phyloP scores from a whole-genome alignment of 2,329 filamentous ascomycete species.

The Sporothrix variecibatus region DNA sequence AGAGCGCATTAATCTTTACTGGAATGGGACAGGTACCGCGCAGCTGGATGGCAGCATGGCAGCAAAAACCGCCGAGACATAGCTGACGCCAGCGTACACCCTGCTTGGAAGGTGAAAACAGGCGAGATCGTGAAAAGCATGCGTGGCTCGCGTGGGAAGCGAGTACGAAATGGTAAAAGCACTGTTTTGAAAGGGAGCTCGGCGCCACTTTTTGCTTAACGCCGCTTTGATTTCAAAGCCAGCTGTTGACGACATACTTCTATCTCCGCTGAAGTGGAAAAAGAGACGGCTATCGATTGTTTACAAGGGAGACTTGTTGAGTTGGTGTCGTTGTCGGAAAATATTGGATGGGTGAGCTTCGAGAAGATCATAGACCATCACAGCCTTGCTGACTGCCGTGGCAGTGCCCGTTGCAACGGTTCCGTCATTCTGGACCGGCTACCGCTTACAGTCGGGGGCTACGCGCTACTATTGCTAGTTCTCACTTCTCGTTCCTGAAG shows the following conservation, averaged over 20 bases:
- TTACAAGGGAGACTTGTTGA: too few species aligned
- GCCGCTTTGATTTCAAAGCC: slow-evolving; percentile 6
- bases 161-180: not conserved
- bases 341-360: not conserved
- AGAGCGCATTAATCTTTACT: not conserved
- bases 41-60: not conserved
- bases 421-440: too few species aligned
- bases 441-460: too few species aligned
- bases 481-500: not conserved
- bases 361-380: not conserved
- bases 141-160: too few species aligned
- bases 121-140: not conserved
- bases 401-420: not conserved
- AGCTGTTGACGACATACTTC: not conserved
- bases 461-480: not conserved
- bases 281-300: too few species aligned
- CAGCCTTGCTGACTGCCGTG: not conserved
- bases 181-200: not conserved
- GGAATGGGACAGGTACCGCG: not conserved
- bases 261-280: not conserved
- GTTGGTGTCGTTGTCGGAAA: not conserved
- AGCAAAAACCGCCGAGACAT: not conserved
- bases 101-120: not conserved
- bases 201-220: not conserved
- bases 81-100: not conserved